Evolutionary conservation across 78 protist species (phyloP), one percentile per base, ranked within the genome.

Genomic region (Planoprotostelium fungivorum): DNA sequence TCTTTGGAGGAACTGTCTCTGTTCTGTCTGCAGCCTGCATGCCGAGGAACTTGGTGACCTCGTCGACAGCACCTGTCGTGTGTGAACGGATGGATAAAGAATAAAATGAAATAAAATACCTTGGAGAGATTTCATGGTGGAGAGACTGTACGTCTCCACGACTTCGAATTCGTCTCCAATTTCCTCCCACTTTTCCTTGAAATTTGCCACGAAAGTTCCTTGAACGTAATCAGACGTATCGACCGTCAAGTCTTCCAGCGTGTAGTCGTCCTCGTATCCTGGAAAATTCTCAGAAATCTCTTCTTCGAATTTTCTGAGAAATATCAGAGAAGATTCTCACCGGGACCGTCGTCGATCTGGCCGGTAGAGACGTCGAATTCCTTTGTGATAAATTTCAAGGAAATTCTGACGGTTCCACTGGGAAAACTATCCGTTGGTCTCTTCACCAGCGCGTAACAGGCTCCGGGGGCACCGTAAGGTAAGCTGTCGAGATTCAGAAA

Each of bases 361-460:
- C 95, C 96, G 37, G 96, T 94, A 29, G 93, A 88, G 35, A 95
- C 95, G 87, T 96, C 96, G 38, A 94, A 89, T n/a, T 97, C 98
- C 84, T 87, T 35, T 36, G 91, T 95, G 38, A 37, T 34, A 91
- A 95, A 96, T 89, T 92, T 91, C 36, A 97, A 91, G 0, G 95
- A 90, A 51, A 87, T 90, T 34, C 84, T 34, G 38, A 96, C 39
- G 29, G 91, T 36, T 38, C 90, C 92, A 0, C 83, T 29, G 39
- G 95, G 90, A 38, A 37, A 73, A 10, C 38, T 39, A 28, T 37
- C 94, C 23, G 85, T 88, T 16, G n/a, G 84, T 29, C 91, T 37
- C 63, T 88, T 90, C 34, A 94, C 90, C 10, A 84, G 38, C 9
- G 88, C 91, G n/a, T 38, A 94, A 35, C 90, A 89, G 28, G 86